phyloP scores from a whole-genome alignment of 306 rosid species.

The Aeschynomene evenia region DNA sequence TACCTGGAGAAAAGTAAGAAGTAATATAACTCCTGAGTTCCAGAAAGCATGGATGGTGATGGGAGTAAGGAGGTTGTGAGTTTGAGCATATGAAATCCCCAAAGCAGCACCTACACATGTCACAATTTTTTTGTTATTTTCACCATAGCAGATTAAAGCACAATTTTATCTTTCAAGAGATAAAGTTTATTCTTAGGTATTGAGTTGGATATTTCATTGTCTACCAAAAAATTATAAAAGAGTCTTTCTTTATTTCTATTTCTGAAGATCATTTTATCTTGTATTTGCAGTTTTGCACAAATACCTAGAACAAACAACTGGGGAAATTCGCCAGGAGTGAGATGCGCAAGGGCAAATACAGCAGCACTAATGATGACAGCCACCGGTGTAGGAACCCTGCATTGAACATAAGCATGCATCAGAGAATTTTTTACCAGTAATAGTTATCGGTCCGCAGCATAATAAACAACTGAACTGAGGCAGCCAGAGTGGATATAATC shows the following conservation, averaged over 20 bases:
- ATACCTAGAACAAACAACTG: slow-evolving; percentile 94
- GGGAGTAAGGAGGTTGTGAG: slow-evolving; percentile 93
- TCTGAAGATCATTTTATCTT: slow-evolving; percentile 6
- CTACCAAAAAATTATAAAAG: not conserved
- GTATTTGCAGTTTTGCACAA: slow-evolving; percentile 3
- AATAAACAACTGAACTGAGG: not conserved
- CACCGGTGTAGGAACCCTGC: slow-evolving; percentile 93
- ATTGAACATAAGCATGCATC: slow-evolving; percentile 7
- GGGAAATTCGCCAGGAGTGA: slow-evolving; percentile 96
- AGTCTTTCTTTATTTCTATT: not conserved
- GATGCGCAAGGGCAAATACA: slow-evolving; percentile 92
- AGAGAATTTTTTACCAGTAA: not conserved
- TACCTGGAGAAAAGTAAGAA: slow-evolving; percentile 92
- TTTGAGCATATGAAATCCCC: slow-evolving; percentile 96
- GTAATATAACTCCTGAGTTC: slow-evolving; percentile 91
- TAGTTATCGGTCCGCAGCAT: not conserved
- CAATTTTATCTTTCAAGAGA: slow-evolving; percentile 13
- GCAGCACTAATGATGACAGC: slow-evolving; percentile 78
- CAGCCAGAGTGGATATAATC: slow-evolving; percentile 6
- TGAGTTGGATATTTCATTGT: not conserved
- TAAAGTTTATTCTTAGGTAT: too few species aligned
- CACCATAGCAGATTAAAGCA: not conserved
- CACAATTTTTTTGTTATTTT: slow-evolving; percentile 25
- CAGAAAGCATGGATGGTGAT: slow-evolving; percentile 92
- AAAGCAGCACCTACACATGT: slow-evolving; percentile 66